Conservation (phyloP, 2,329 filamentous ascomycete genomes). For the Hypoxylon rubiginosum region DNA sequence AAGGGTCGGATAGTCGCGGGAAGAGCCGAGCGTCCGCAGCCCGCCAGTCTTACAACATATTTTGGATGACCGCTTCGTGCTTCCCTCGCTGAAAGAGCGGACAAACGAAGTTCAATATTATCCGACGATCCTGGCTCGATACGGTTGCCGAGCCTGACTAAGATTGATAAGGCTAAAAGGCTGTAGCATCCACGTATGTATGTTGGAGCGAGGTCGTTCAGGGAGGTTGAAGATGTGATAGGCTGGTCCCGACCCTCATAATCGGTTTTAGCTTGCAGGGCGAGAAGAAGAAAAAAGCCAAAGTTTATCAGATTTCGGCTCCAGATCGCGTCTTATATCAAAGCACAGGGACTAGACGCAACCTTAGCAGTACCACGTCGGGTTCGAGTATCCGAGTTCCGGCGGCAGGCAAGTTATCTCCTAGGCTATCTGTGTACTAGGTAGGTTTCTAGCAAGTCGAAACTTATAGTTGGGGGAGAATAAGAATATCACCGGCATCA, state of each 20-base stretch:
- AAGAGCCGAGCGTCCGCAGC: constrained; percentile 33
- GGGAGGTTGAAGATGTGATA: constrained; percentile 19
- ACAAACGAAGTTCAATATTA: constrained; percentile 17
- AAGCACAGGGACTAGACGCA: constrained; percentile 30
- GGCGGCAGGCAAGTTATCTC: too few relatives aligned
- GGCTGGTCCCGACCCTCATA: constrained; percentile 19
- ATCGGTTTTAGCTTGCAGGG: constrained; percentile 21
- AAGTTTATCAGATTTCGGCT: constrained; percentile 34
- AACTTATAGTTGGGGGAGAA: constrained; percentile 4
- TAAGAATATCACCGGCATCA: too few relatives aligned
- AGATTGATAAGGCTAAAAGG: constrained; percentile 39
- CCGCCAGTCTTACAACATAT: constrained; percentile 44
- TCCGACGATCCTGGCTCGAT: constrained; percentile 37
- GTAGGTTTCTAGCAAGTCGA: too few relatives aligned
- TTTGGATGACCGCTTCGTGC: constrained; percentile 28
- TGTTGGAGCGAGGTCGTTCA: constrained; percentile 11
- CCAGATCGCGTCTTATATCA: constrained; percentile 37
- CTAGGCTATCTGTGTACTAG: too few relatives aligned
- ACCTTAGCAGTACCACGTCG: constrained; percentile 29
- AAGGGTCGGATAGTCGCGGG: constrained; percentile 28
- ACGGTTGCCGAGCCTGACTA: constrained; percentile 36
- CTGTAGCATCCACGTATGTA: constrained; percentile 15
- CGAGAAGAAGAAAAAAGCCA: constrained; percentile 9
- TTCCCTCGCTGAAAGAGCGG: constrained; percentile 15
- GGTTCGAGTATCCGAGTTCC: constrained; percentile 36